Evolutionary conservation across 1,284 basidiomycete genomes (phyloP).

Genomic region (Rhizoctonia solani): DNA sequence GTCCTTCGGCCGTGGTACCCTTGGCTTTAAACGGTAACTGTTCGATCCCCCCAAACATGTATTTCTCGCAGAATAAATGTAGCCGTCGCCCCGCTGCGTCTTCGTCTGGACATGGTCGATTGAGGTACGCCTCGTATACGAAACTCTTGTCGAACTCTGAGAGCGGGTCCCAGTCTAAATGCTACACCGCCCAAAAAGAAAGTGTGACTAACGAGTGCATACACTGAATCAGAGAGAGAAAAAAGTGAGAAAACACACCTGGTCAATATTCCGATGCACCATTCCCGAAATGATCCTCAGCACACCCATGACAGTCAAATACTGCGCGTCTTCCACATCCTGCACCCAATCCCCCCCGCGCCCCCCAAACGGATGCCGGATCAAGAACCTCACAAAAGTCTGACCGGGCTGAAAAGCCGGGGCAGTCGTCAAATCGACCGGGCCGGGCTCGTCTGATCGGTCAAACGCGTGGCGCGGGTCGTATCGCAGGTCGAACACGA

Average conservation of each 20-base stretch:
- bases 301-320: conserved; percentile 20
- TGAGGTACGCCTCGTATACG: conserved; percentile 28
- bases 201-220: background rate
- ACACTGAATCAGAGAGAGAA: background rate
- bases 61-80: conserved; percentile 12
- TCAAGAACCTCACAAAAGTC: conserved; percentile 17
- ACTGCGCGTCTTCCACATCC: conserved; percentile 17
- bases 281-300: conserved; percentile 19
- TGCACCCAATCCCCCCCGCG: conserved; percentile 19
- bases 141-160: conserved; percentile 9
- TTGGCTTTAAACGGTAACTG: conserved; percentile 16
- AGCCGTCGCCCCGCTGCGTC: background rate
- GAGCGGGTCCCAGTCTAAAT: conserved; percentile 19
- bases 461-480: conserved; percentile 25
- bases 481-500: conserved; percentile 25
- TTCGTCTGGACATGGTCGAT: conserved; percentile 12
- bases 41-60: conserved; percentile 22
- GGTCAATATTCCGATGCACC: conserved; percentile 20
- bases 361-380: conserved; percentile 28
- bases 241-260: background rate
- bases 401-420: conserved; percentile 23
- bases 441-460: background rate
- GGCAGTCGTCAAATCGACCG: background rate
- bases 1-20: conserved; percentile 16
- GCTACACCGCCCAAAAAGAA: background rate